phyloP scores from a whole-genome alignment of 257 asterid species.

The Penstemon davidsonii region DNA sequence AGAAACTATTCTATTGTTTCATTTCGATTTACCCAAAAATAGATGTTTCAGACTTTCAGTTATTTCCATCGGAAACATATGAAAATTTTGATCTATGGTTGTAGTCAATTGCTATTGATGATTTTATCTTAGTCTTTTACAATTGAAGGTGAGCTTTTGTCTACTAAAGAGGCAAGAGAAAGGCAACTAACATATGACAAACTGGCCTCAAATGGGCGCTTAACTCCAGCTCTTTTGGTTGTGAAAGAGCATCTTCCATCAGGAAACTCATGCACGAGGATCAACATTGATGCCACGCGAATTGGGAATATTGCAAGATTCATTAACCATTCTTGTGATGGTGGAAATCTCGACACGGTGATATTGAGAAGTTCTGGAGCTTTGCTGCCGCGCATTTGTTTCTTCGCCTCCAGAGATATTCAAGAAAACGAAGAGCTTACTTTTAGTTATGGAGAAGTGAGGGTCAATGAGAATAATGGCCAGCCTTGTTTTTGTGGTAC shows the following conservation, averaged over 20 bases:
- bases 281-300: slow-evolving; percentile 83
- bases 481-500: slow-evolving; percentile 71
- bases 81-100: neutral
- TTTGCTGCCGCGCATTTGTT: slow-evolving; percentile 80
- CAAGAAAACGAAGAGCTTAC: slow-evolving; percentile 67
- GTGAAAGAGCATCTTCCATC: slow-evolving; percentile 83
- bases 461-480: slow-evolving; percentile 40
- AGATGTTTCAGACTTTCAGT: neutral
- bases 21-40: too few species aligned
- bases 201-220: slow-evolving; percentile 31
- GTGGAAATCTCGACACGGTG: slow-evolving; percentile 65
- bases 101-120: neutral
- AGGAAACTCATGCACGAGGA: slow-evolving; percentile 67
- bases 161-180: slow-evolving; percentile 65
- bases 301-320: slow-evolving; percentile 79
- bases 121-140: neutral
- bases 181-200: slow-evolving; percentile 65
- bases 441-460: slow-evolving; percentile 74
- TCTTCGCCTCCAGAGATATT: slow-evolving; percentile 65
- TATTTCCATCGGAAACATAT: neutral
- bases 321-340: slow-evolving; percentile 92
- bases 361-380: slow-evolving; percentile 81
- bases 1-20: too few species aligned
- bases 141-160: slow-evolving; percentile 72
- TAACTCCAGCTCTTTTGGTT: slow-evolving; percentile 71